Base-by-base conservation (phyloP, 306 rosid genomes). In the Begonia peltatifolia region DNA sequence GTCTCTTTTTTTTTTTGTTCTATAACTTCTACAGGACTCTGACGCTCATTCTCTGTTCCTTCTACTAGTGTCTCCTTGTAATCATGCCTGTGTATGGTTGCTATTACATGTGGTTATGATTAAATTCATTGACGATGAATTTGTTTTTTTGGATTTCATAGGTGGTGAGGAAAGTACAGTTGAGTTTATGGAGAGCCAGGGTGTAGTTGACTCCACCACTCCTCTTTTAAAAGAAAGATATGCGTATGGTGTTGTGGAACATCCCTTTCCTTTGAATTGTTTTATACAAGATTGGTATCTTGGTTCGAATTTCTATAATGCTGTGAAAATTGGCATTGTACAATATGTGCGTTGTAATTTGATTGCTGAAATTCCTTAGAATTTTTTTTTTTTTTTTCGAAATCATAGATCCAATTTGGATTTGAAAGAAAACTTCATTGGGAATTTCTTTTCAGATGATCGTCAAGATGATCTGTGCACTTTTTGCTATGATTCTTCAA, bases 311-410 rank as follows among this genome's bases (percentile, higher is more conserved):
- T 92, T 92, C 81, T 92, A 92, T 74, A 61, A 92, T 71, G 80
- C 94, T 36, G 99, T 92, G 83, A 92, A 92, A 83, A 71, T 92
- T 58, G 99, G 99, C 80, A 86, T 92, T 5, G 99, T 92, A 58
- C 99, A 92, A 76, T 92, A 92, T 81, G 99, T 92, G 81, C 59
- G 96, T 75, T 30, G 38, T 30, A 30, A 30, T 30, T 30, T 30
- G 38, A 5, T 30, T 30, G 38, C 38, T 5, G 38, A 30, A 30
- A 30, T 30, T 30, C 23, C 23, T 1, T 20, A 20, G 23, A 43
- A 4, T 23, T 3, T 50, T 41, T 6, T 53, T 16, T 17, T 17
- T 41, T 41, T 55, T 13, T 22, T 52, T 38, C n/a, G n/a, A 9
- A 10, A 43, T 16, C 54, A 60, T 20, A 23, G 30, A 35, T 50